A percentile compares a stretch with the other conserved stretches of the same genome.
Conservation (phyloP, 2,329 filamentous ascomycete species). For the Plectosphaerella plurivora region DNA sequence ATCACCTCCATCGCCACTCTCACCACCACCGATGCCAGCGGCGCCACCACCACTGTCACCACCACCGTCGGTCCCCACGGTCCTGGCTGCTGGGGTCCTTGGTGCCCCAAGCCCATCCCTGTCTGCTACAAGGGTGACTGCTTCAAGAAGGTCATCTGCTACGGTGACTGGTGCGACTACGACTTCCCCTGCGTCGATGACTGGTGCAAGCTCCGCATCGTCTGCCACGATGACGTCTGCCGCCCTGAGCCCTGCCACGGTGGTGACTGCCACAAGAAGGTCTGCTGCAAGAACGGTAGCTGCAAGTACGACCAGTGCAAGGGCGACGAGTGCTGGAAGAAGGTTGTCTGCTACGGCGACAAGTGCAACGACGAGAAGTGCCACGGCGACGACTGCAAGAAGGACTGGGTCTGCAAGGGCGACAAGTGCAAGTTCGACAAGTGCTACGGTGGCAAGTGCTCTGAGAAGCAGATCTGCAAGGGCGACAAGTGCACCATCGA, state of each 20-base stretch:
- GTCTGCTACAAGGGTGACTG: slow-evolving; percentile 14
- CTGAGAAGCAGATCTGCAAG: slow-evolving; percentile 20
- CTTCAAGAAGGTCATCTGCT: slow-evolving; percentile 27
- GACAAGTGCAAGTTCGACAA: slow-evolving; percentile 20
- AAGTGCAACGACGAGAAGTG: slow-evolving; percentile 23
- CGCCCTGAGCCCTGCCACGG: slow-evolving; percentile 4
- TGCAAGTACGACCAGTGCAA: slow-evolving; percentile 21
- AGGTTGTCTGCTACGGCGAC: slow-evolving; percentile 27
- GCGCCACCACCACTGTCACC: not conserved
- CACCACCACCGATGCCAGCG: slow-evolving; percentile 1
- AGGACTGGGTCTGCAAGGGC: slow-evolving; percentile 27
- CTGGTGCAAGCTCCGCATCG: slow-evolving; percentile 11
- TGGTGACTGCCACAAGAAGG: slow-evolving; percentile 7
- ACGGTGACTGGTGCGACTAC: slow-evolving; percentile 24
- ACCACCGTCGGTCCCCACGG: not conserved
- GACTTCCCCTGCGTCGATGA: slow-evolving; percentile 20
- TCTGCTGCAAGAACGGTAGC: slow-evolving; percentile 19
- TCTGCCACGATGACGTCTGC: slow-evolving; percentile 10
- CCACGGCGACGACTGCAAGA: slow-evolving; percentile 21
- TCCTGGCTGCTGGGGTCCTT: slow-evolving; percentile 6
- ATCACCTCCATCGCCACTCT: not conserved
- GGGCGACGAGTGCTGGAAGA: slow-evolving; percentile 18
- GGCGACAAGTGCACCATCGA: slow-evolving; percentile 16
- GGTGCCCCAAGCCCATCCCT: slow-evolving; percentile 5
- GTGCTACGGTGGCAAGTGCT: slow-evolving; percentile 24